phyloP scores from a whole-genome alignment of 129 eudicot genomes.

The Ambrosia trifida region DNA sequence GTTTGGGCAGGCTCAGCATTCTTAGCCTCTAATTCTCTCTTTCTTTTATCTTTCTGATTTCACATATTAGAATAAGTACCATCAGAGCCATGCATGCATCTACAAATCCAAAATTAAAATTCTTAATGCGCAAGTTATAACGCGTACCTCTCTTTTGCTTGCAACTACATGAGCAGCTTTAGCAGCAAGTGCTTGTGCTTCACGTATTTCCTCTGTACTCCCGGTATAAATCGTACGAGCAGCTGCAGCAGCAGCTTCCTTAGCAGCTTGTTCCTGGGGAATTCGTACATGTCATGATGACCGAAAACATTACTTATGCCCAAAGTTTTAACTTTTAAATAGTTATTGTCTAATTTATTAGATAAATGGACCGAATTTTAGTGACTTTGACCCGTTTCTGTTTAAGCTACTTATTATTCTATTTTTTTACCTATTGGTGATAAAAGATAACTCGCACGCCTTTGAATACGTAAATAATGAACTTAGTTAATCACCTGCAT shows the following conservation, averaged over 20 bases:
- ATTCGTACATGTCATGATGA: not conserved
- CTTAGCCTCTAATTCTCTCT: conserved; percentile 62
- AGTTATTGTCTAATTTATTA: not conserved
- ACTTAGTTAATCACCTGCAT: conserved; percentile 53
- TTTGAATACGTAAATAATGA: not conserved
- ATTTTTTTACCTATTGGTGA: not conserved
- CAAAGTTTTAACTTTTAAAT: not conserved
- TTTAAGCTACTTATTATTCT: not conserved
- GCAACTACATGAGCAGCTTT: conserved; percentile 54
- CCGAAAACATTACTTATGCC: too few species aligned
- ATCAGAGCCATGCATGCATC: not conserved
- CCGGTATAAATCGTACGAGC: conserved; percentile 59
- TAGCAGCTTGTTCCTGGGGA: conserved; percentile 73
- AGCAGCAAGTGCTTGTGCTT: conserved; percentile 63
- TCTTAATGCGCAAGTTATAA: not conserved
- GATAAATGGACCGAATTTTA: not conserved
- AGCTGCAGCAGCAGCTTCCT: conserved; percentile 80
- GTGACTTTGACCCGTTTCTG: not conserved
- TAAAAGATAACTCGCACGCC: not conserved
- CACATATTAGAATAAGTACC: conserved; percentile 3
- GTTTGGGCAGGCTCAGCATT: conserved; percentile 59
- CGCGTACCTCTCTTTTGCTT: conserved; percentile 39
- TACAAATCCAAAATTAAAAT: not conserved
- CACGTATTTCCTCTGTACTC: conserved; percentile 57
- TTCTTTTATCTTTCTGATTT: conserved; percentile 59